Percentiles rank a stretch among this genome's conserved stretches.
Conservation (phyloP, 495 filamentous ascomycete genomes). For the Aspergillus sclerotiicarbonarius region DNA sequence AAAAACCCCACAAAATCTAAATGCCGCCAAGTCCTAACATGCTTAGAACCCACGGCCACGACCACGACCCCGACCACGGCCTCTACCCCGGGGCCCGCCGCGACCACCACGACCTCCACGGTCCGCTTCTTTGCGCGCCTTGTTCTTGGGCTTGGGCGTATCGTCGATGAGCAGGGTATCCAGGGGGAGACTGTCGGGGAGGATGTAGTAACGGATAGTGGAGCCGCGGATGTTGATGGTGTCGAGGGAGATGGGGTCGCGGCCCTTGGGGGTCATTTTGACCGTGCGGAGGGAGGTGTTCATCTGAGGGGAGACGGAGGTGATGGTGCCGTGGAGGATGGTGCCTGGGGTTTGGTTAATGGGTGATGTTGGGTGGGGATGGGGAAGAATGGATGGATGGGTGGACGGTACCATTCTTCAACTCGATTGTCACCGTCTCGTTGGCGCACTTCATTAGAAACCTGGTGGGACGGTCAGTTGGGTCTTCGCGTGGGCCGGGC, state of each 20-base stretch:
- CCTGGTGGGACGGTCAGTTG: slow-evolving; percentile 45
- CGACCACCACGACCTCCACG: slow-evolving; percentile 62
- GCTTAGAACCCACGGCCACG: slow-evolving; percentile 62
- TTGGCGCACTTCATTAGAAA: slow-evolving; percentile 99
- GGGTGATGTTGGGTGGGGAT: not conserved
- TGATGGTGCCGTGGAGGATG: slow-evolving; percentile 92
- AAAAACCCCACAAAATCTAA: not conserved
- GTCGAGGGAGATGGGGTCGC: slow-evolving; percentile 82
- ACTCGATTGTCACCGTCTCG: slow-evolving; percentile 94
- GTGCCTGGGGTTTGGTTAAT: slow-evolving; percentile 58
- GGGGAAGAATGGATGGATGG: not conserved
- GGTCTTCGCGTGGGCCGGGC: not conserved
- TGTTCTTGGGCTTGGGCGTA: slow-evolving; percentile 97
- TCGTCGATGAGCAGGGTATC: slow-evolving; percentile 95
- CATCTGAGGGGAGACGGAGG: slow-evolving; percentile 93
- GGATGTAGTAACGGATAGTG: slow-evolving; percentile 89
- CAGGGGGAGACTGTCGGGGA: slow-evolving; percentile 89
- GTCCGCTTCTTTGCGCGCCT: slow-evolving; percentile 91
- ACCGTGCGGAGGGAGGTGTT: slow-evolving; percentile 91
- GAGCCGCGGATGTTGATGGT: slow-evolving; percentile 96
- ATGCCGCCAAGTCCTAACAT: too few species aligned
- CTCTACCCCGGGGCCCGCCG: slow-evolving; percentile 54
- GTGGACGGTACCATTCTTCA: slow-evolving; percentile 98
- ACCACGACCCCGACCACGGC: slow-evolving; percentile 64
- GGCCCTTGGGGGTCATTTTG: slow-evolving; percentile 87